These are phyloP conservation scores for Verbascum thapsus DNA, from an alignment of 257 asterid genomes.

Conservation along the genomic window DNA sequence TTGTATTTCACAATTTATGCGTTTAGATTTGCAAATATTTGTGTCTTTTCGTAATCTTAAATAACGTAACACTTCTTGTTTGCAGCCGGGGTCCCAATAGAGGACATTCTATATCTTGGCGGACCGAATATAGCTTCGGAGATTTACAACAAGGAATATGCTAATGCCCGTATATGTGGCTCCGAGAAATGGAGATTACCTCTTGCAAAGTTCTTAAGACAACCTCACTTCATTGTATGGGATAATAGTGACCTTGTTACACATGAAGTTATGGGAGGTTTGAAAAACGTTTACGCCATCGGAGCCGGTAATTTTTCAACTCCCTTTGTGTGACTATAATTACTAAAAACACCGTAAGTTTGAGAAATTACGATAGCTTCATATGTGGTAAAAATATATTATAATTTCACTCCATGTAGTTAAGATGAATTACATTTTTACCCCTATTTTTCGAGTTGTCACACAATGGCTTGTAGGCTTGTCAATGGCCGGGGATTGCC, in stretches of 20 bases:
- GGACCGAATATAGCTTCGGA: constrained; percentile 95
- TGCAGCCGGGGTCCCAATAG: constrained; percentile 73
- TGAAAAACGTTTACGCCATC: constrained; percentile 87
- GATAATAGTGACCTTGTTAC: constrained; percentile 88
- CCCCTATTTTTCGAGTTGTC: too few species aligned
- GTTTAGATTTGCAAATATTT: too few species aligned
- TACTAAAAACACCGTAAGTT: too few species aligned
- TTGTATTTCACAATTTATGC: too few species aligned
- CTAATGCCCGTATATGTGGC: constrained; percentile 95
- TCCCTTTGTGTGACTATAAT: too few species aligned
- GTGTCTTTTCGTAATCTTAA: too few species aligned
- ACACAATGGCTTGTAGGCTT: too few species aligned
- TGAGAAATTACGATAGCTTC: too few species aligned
- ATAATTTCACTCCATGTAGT: too few species aligned
- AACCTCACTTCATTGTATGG: constrained; percentile 87
- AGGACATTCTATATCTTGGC: constrained; percentile 81
- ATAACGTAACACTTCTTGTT: constrained; percentile 9
- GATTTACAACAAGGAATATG: constrained; percentile 84
- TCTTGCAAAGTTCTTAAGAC: constrained; percentile 79
- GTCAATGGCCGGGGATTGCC: too few species aligned
- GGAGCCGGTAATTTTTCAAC: constrained; percentile 70
- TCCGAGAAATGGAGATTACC: constrained; percentile 75
- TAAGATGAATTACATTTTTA: too few species aligned
- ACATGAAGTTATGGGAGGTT: constrained; percentile 95
- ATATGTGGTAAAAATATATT: too few species aligned